Evolutionary conservation across 768 basidiomycete genomes (phyloP).

Genomic region (Imleria badia): DNA sequence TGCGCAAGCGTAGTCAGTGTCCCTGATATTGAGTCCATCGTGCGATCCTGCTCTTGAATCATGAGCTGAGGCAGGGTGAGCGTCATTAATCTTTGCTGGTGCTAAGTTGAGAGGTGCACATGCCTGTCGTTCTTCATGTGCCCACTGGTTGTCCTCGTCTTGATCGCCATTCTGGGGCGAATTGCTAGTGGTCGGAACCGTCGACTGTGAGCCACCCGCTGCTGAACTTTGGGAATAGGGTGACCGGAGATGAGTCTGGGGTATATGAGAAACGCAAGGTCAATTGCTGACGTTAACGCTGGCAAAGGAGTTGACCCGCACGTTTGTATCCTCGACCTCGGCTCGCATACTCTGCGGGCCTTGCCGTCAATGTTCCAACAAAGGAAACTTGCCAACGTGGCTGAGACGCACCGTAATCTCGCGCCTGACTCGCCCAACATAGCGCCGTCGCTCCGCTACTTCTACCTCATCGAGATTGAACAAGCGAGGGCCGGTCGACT

Average conservation of each 20-base stretch:
- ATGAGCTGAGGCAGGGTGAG: conserved; percentile 56
- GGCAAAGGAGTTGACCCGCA: conserved; percentile 1
- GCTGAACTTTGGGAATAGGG: conserved; percentile 17
- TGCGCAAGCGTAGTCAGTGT: conserved; percentile 81
- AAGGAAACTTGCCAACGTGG: conserved; percentile 2
- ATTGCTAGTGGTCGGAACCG: conserved; percentile 7
- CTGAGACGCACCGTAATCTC: conserved; percentile 73
- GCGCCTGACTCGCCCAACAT: conserved; percentile 69
- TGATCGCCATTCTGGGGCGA: conserved; percentile 35
- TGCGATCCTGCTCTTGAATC: conserved; percentile 84
- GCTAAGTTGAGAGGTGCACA: conserved; percentile 6
- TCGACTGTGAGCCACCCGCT: conserved; percentile 19
- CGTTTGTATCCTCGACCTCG: conserved; percentile 43
- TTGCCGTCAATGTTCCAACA: conserved; percentile 32
- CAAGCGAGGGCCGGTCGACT: conserved; percentile 76
- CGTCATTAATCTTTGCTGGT: neutral
- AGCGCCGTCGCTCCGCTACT: conserved; percentile 70
- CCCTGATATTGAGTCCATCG: conserved; percentile 84
- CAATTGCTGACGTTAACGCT: neutral
- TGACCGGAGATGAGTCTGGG: conserved; percentile 11
- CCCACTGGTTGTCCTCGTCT: conserved; percentile 78
- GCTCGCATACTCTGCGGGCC: conserved; percentile 69
- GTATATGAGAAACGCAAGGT: neutral
- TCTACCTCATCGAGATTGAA: conserved; percentile 83
- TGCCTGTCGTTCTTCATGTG: conserved; percentile 83